These are phyloP conservation scores for Pseudisothecium myosuroides DNA, from an alignment of 225 moss, liverwort and hornwort species.

Conservation along the genomic window DNA sequence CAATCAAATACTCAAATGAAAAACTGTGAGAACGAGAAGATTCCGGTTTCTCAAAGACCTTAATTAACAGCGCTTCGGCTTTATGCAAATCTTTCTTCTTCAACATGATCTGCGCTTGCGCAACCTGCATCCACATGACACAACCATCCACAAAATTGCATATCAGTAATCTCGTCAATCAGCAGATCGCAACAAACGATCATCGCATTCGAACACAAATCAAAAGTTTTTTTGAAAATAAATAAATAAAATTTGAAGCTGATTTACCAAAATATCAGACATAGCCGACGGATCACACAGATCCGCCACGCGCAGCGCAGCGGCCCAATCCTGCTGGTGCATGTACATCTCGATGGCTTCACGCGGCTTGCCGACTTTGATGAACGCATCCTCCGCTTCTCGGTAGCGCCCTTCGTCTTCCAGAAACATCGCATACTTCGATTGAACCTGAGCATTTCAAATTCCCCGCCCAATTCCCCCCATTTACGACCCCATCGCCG, in stretches of 20 bases:
- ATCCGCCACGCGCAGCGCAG: constrained; percentile 78
- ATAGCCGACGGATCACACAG: constrained; percentile 69
- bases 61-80: constrained; percentile 60
- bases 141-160: background rate
- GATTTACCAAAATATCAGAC: constrained; percentile 32
- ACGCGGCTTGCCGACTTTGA: constrained; percentile 71
- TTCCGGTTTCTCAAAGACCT: constrained; percentile 12
- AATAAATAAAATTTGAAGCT: too few species aligned
- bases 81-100: constrained; percentile 46
- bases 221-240: too few species aligned
- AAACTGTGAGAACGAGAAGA: background rate
- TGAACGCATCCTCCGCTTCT: constrained; percentile 77
- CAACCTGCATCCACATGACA: constrained; percentile 27
- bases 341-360: constrained; percentile 98
- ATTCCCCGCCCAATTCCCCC: background rate
- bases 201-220: background rate
- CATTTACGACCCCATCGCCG: background rate
- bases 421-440: constrained; percentile 77
- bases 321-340: constrained; percentile 73
- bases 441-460: constrained; percentile 47
- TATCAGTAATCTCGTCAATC: background rate
- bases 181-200: background rate
- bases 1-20: background rate
- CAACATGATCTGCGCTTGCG: constrained; percentile 52
- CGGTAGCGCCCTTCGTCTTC: constrained; percentile 81